Base-by-base conservation (phyloP, 2,329 filamentous ascomycete species). In the Penicillium capsulatum region DNA sequence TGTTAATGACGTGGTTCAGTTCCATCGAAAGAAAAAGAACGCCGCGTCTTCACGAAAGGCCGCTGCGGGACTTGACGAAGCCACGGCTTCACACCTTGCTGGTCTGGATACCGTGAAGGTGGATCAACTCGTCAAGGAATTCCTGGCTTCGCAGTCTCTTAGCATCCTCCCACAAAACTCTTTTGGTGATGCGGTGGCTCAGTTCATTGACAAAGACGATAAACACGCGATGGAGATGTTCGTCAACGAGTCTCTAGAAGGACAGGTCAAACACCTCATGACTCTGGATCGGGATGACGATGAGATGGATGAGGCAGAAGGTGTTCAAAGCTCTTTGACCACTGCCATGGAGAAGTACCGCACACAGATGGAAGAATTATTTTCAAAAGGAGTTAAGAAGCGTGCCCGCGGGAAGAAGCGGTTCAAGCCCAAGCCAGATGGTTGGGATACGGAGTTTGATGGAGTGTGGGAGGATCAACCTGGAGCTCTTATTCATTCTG, bases 201-300 rank as follows among this genome's bases (percentile, higher is more conserved):
- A 94, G 45, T 98, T 92, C 55, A 88, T 98, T 17, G 83, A 90
- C 61, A 97, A 97, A 53, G 88, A 95, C 51, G 92, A 98, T 68
- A 94, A 90, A 59, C 83, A 92, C 54, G 88, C 88, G 2, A 88
- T 97, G 81, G 81, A 90, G 57, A 71, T 81, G 30, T 91, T 91
- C 53, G 82, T 91, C 7, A 78, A 76, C 15, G 82, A 88, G 20
- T 84, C 83, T 10, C 69, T 91, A 2, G 74, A 78, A 2, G 79
- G 75, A 15, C 84, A 89, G 56, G 76, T 90, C 13, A 80, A 81
- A 50, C 77, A 84, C 46, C 73, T 91, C 55, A 70, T 90, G 22
- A 70, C 74, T 1, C 67, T 87, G 3, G 77, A 81, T 4, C 79
- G 84, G 31, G 74, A 79, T 0, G 80, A 88, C 30, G 80, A 86